These are phyloP conservation scores for Hypseocharis bilobata DNA, from an alignment of 441 rosid species.

Conservation along the genomic window DNA sequence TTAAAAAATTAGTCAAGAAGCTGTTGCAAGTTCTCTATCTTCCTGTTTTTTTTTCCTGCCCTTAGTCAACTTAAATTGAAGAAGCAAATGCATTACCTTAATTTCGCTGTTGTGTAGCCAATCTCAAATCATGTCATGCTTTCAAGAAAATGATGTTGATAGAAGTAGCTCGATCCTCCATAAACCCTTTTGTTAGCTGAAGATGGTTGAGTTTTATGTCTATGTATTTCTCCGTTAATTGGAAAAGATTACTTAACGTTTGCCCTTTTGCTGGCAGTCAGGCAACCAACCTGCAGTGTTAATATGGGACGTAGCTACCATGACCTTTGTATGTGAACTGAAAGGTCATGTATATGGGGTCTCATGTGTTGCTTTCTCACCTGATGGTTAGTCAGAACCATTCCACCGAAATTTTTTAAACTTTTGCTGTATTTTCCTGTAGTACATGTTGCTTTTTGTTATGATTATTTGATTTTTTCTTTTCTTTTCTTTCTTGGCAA, in stretches of 20 bases:
- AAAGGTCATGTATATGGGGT: slow-evolving; percentile 69
- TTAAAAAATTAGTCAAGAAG: background rate
- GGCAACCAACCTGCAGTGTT: slow-evolving; percentile 69
- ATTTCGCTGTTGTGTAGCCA: background rate
- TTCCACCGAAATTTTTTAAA: slow-evolving; percentile 5
- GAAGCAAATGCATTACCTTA: background rate
- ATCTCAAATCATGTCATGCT: background rate
- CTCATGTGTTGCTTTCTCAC: slow-evolving; percentile 70
- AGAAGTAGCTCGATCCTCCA: background rate
- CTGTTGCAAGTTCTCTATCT: background rate
- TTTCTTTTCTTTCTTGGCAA: background rate
- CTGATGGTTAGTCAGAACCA: slow-evolving; percentile 51
- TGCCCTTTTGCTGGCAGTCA: slow-evolving; percentile 36
- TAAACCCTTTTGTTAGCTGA: background rate
- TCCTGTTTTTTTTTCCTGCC: background rate
- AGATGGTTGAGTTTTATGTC: background rate
- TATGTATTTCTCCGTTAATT: background rate
- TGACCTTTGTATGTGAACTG: slow-evolving; percentile 48
- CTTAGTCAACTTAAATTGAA: background rate
- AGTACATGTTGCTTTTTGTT: background rate
- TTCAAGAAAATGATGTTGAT: background rate
- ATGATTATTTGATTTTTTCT: background rate
- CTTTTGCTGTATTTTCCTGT: background rate
- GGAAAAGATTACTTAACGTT: background rate
- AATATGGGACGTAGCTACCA: slow-evolving; percentile 53